Base-by-base conservation (phyloP, 2,329 filamentous ascomycete genomes). In the Alternaria postmessia region DNA sequence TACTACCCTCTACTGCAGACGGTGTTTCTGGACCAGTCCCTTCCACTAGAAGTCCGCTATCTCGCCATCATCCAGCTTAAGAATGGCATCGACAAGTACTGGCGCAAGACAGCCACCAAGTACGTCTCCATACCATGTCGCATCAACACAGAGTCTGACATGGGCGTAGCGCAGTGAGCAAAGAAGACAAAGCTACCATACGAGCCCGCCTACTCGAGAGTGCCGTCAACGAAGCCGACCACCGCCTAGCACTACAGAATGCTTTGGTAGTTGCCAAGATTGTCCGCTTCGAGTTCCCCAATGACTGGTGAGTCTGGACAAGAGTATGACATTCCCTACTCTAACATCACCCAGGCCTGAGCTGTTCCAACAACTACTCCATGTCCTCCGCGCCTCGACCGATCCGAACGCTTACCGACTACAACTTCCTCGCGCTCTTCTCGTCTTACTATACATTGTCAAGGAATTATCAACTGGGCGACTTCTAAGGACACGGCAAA, bases 81-180 rank as follows among this genome's bases (percentile, higher is more conserved):
- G 78, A 97, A 98, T 78, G 95, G 94, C 56, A 94, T 98, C 78
- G 94, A 98, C 76, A 93, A 91, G 75, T 93, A 93, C 79, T 99
- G 95, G 95, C 87, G 95, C 74, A 92, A 85, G 75, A 91, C 91
- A 34, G 88, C 92, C 51, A 86, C 91, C 57, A 88, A 89, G 75
- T 86, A 87, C 55, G 54, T 16, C 26, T 24, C 18, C 34, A 36
- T 36, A 30, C 28, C 18, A 12, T 7, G n/a, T 43, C 14, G 7
- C 28, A 34, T 14, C 14, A 18, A 24, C 12, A 11, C 8, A 14
- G 5, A 9, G 5, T 41, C 66, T 72, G 44, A 73, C 63, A 16
- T n/a, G 44, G 34, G 39, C 7, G 18, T 66, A 87, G 85, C 79
- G 85, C 87, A 6, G 85, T 90, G 6, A 80, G 78, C 48, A 87